phyloP scores from a whole-genome alignment of 225 moss, liverwort and hornwort genomes.

The Antitrichia curtipendula region DNA sequence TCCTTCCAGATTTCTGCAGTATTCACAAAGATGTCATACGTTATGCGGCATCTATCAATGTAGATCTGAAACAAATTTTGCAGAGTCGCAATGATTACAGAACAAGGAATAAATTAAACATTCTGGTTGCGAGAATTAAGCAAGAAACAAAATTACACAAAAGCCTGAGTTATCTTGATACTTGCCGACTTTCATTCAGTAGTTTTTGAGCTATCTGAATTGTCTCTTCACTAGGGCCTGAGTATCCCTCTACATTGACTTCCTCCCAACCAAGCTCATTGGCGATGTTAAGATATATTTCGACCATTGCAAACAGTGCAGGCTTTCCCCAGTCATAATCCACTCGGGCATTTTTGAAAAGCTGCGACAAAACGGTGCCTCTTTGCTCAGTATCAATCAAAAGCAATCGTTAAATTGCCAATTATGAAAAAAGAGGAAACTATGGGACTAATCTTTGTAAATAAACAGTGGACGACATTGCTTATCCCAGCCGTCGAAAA shows the following conservation, averaged over 20 bases:
- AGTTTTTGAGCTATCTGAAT: conserved; percentile 67
- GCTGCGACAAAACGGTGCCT: conserved; percentile 16
- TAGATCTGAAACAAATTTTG: not conserved
- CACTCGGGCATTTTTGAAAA: conserved; percentile 58
- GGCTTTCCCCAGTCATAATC: conserved; percentile 74
- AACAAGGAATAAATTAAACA: not conserved
- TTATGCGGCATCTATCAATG: not conserved
- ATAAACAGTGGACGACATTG: not conserved
- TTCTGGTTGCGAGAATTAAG: not conserved
- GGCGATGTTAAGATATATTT: conserved; percentile 64
- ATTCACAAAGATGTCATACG: not conserved
- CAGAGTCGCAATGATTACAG: not conserved
- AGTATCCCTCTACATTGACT: conserved; percentile 15
- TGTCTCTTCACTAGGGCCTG: conserved; percentile 30
- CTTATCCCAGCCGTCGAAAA: not conserved
- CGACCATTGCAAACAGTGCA: conserved; percentile 61
- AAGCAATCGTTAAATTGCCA: not conserved
- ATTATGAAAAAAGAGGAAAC: not conserved
- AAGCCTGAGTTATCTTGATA: not conserved
- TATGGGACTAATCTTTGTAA: not conserved
- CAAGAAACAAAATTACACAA: not conserved
- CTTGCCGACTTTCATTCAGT: conserved; percentile 64
- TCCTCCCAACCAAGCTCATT: conserved; percentile 51
- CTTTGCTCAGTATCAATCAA: not conserved
- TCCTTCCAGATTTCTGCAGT: conserved; percentile 50